Evolutionary conservation across 805 yeast genomes (phyloP).

Genomic region (Candida qinlingensis): DNA sequence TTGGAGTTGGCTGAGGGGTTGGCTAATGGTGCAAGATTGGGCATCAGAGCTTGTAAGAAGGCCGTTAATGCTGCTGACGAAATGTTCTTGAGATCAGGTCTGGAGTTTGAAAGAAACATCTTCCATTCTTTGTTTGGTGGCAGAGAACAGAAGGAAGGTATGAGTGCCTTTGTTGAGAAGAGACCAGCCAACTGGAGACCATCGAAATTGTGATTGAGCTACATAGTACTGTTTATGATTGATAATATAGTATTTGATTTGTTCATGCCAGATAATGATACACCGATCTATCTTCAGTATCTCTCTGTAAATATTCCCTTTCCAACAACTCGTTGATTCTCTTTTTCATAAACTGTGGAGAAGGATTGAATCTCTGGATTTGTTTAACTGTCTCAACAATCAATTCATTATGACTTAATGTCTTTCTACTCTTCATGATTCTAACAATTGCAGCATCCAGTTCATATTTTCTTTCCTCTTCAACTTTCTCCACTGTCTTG

Average conservation of each 20-base stretch:
- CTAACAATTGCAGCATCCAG: slow-evolving; percentile 85
- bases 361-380: slow-evolving; percentile 65
- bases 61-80: slow-evolving; percentile 37
- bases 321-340: slow-evolving; percentile 73
- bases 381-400: slow-evolving; percentile 60
- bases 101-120: slow-evolving; percentile 36
- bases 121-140: slow-evolving; percentile 44
- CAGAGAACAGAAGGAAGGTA: slow-evolving; percentile 43
- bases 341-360: slow-evolving; percentile 59
- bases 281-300: slow-evolving; percentile 48
- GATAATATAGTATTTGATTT: neutral
- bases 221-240: no score
- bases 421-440: slow-evolving; percentile 73
- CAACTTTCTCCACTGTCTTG: slow-evolving; percentile 50
- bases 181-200: slow-evolving; percentile 30
- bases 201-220: slow-evolving; percentile 11
- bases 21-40: slow-evolving; percentile 36
- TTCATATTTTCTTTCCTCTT: slow-evolving; percentile 59
- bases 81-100: slow-evolving; percentile 32
- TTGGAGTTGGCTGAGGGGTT: slow-evolving; percentile 39
- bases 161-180: slow-evolving; percentile 46
- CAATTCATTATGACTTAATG: slow-evolving; percentile 56
- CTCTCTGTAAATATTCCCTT: slow-evolving; percentile 75
- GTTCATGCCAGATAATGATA: slow-evolving; percentile 64
- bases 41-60: slow-evolving; percentile 42